phyloP scores from a whole-genome alignment of 1,139 yeast species.

The Diutina ranongensis region DNA sequence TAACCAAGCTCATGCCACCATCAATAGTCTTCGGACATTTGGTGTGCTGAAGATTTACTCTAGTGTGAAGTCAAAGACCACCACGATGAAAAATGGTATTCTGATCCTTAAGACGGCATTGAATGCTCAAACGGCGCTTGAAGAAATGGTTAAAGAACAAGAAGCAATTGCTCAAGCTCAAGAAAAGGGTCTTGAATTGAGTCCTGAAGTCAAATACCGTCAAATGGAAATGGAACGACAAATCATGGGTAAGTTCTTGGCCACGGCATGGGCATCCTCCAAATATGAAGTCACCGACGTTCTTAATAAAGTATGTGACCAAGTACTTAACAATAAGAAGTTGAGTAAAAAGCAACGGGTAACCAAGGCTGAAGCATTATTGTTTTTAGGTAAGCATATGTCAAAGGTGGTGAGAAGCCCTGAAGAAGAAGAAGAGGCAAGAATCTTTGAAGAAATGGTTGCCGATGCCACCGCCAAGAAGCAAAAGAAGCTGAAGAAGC shows the following conservation, averaged over 20 bases:
- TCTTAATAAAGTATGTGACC: constrained; percentile 53
- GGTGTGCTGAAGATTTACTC: constrained; percentile 45
- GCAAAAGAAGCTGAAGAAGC: constrained; percentile 5
- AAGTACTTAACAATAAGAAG: constrained; percentile 44
- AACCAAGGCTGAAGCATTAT: constrained; percentile 48
- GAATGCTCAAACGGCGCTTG: constrained; percentile 30
- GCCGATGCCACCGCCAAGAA: constrained; percentile 47
- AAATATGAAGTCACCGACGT: constrained; percentile 64
- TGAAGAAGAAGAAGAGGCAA: constrained; percentile 66
- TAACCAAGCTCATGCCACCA: constrained; percentile 39
- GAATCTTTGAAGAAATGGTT: constrained; percentile 68
- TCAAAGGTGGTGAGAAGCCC: constrained; percentile 43
- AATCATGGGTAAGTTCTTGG: constrained; percentile 62
- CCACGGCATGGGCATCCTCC: constrained; percentile 73
- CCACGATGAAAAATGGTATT: constrained; percentile 27
- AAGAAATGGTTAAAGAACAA: constrained; percentile 35
- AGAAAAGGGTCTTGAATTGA: constrained; percentile 18
- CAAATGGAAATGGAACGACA: constrained; percentile 54
- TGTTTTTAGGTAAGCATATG: constrained; percentile 47
- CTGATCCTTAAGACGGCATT: constrained; percentile 30
- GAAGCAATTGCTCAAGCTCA: constrained; percentile 16
- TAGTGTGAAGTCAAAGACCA: constrained; percentile 29
- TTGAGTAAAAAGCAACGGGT: constrained; percentile 39
- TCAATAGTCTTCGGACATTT: constrained; percentile 27
- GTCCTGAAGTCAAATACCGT: constrained; percentile 23